phyloP scores from a whole-genome alignment of 2,329 filamentous ascomycete genomes.

The Colletotrichum ledebouriae region DNA sequence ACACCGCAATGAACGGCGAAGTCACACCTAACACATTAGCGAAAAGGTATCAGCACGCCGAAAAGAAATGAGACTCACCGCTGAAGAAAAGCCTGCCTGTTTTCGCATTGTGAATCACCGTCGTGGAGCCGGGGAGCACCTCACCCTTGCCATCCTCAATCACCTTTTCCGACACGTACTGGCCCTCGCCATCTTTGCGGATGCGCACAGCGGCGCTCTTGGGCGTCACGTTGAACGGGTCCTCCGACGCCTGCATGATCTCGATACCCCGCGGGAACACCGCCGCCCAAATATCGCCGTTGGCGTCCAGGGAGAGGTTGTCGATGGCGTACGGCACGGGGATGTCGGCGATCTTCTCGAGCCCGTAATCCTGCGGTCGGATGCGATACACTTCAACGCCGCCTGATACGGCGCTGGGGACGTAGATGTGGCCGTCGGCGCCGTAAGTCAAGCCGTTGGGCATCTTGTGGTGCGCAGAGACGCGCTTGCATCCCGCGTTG shows the following conservation, averaged over 20 bases:
- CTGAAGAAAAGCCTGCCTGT: slow-evolving; percentile 48
- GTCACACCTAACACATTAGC: slow-evolving; percentile 40
- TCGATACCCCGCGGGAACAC: slow-evolving; percentile 44
- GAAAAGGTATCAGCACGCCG: no score
- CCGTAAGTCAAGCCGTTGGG: slow-evolving; percentile 51
- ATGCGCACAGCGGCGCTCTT: slow-evolving; percentile 45
- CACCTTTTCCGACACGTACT: slow-evolving; percentile 46
- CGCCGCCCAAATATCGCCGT: slow-evolving; percentile 47
- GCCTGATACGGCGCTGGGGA: slow-evolving; percentile 47
- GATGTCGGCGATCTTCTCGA: slow-evolving; percentile 43
- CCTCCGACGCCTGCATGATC: slow-evolving; percentile 38
- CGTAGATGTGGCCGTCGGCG: slow-evolving; percentile 49
- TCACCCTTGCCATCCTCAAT: slow-evolving; percentile 47
- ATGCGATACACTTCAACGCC: slow-evolving; percentile 43
- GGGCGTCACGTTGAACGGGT: slow-evolving; percentile 42
- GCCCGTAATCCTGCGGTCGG: slow-evolving; percentile 26
- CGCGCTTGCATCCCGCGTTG: slow-evolving; percentile 44
- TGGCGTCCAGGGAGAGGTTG: slow-evolving; percentile 46
- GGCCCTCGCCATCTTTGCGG: slow-evolving; percentile 36
- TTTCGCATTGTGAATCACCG: slow-evolving; percentile 47
- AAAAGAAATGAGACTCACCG: slow-evolving; percentile 41
- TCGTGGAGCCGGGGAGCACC: slow-evolving; percentile 46
- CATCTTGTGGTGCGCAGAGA: slow-evolving; percentile 44
- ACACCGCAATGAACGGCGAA: slow-evolving; percentile 46
- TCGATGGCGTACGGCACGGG: slow-evolving; percentile 45